Evolutionary conservation across 106 monocot genomes (phyloP), one percentile per base, ranked within the genome.

Genomic region (Dioscorea zingiberensis): DNA sequence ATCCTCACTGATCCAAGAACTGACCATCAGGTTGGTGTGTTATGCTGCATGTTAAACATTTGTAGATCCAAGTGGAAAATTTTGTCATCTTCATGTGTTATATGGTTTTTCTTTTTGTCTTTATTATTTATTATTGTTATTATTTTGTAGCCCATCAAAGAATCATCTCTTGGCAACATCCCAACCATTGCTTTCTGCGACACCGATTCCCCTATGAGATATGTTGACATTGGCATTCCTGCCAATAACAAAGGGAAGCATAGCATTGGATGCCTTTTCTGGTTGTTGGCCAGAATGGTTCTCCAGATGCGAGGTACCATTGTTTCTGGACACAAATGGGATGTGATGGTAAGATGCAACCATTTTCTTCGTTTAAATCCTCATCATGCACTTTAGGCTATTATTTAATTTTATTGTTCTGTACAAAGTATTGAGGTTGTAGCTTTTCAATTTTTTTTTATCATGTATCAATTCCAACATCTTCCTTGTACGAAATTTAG

Each of bases 1-100:
- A 86, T 94, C 79, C 93, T 89, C 25, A 94, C 93, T 12, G 93
- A 94, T 60, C 93, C 93, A 14, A 78, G 93, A 25, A 94, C 89
- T 44, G 93, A 94, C 45, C 93, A 94, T 54, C 93, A 94, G 89
- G 93, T 89, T 17, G 66, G 60, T n/a, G 17, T 22, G 29, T 56
- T 21, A 7, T 45, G 61, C 24, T 4, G 14, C 0, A 19, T 38
- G 38, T 38, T 38, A 38, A 1, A 0, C 10, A 38, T 38, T 38
- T 38, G 38, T 38, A 38, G 38, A 38, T 38, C n/a, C 38, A 38
- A 38, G 38, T 6, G 10, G 9, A 38, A 38, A 38, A 6, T 38
- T 8, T 38, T 38, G 38, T 38, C 38, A 38, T 38, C 10, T 38
- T 38, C 38, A 38, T 38, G 38, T 38, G 3, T 38, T 38, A 1